Evolutionary conservation across 2,329 filamentous ascomycete species (phyloP).

Genomic region (Cadophora gregata): DNA sequence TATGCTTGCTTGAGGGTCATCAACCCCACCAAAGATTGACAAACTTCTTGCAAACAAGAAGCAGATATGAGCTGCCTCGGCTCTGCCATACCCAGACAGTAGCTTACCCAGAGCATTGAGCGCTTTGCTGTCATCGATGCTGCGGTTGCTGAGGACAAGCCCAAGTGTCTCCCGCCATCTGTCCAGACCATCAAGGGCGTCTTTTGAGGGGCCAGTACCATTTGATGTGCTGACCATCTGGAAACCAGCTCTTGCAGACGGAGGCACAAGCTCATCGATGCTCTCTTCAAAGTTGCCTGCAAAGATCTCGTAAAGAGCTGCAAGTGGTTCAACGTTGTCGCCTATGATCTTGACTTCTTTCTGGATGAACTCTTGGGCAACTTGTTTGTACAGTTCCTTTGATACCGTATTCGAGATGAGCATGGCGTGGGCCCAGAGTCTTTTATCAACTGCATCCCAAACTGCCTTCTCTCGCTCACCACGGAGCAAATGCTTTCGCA

Average conservation of each 20-base stretch:
- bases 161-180: conserved; percentile 93
- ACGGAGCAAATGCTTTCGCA: conserved; percentile 74
- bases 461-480: conserved; percentile 91
- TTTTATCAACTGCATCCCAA: conserved; percentile 91
- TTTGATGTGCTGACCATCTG: conserved; percentile 84
- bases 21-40: conserved; percentile 78
- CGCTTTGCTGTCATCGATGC: conserved; percentile 76
- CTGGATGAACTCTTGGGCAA: conserved; percentile 92
- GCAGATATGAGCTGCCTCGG: conserved; percentile 93
- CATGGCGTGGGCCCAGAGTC: conserved; percentile 96
- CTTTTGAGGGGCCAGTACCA: conserved; percentile 65
- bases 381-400: conserved; percentile 86
- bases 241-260: conserved; percentile 88
- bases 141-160: conserved; percentile 87
- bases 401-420: conserved; percentile 81
- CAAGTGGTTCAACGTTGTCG: conserved; percentile 83
- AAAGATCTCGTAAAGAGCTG: conserved; percentile 90
- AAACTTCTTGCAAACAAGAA: conserved; percentile 81
- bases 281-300: conserved; percentile 95
- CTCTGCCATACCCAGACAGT: conserved; percentile 82
- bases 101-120: conserved; percentile 82
- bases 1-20: conserved; percentile 80
- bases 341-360: conserved; percentile 88
- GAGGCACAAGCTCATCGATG: conserved; percentile 92
- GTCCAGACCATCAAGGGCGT: conserved; percentile 83